Base-by-base conservation (phyloP, 1,139 yeast genomes). In the Arxiozyma telluris region DNA sequence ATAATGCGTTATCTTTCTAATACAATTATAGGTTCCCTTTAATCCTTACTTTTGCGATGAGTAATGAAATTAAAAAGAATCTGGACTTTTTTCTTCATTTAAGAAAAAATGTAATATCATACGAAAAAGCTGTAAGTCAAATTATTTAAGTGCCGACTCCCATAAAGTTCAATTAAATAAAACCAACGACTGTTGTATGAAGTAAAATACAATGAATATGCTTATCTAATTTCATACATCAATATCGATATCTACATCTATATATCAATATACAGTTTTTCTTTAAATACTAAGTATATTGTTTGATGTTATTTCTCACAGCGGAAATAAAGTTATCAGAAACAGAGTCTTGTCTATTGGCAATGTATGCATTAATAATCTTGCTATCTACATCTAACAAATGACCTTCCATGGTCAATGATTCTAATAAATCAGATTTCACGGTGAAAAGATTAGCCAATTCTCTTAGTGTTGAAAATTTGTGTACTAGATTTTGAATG, bases 381-480 rank as follows among this genome's bases (percentile, higher is more conserved):
- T 76, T 78, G 4, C 87, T 84, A 65, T 84, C 85, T 66, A 91
- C 76, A 54, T 76, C 78, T 1, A 84, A 83, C 59, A 91, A 74
- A 62, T 83, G 87, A 1, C 96, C 96, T 62, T 90, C 96, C 47
- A 86, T 81, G 1, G 91, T 82, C 64, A 91, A 77, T 0, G 96
- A 87, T 59, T 83, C 83, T 57, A 91, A 75, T 62, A 88, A 79
- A 51, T 80, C 83, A 1, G 85, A 81, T 65, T 84, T 90, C 17
- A 88, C 96, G 0, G 96, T 86, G 67, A 84, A 91, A 59, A 91
- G 73, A 64, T 88, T 89, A 43, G 94, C 91, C 57, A 91, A 81
- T 60, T 90, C 96, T 64, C 89, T 83, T 58, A 91, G 72, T 12
- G 89, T 75, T 51, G 81, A 82, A 71, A 87, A 89, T 53, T 80